Evolutionary conservation across 805 yeast species (phyloP), one percentile per base, ranked within the genome.

Genomic region (Candida multigemmis): DNA sequence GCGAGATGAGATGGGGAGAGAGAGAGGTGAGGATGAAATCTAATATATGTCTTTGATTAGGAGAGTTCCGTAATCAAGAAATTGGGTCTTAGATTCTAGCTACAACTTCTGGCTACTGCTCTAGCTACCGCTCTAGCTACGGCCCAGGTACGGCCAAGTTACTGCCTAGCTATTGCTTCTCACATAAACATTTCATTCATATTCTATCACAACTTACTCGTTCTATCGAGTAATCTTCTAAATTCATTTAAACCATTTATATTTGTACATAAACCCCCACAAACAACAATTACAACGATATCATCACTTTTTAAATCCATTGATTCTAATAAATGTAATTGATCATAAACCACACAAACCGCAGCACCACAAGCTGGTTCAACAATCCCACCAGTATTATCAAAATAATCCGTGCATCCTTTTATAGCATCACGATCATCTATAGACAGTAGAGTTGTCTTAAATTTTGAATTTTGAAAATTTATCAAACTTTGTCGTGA

Each of bases 331-430:
- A 43, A 20, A 7, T 41, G 36, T 17, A 26, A 14, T 8, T 33
- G 32, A 5, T 38, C 29, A 15, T 31, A 30, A 1, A 44, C 42
- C 8, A 37, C 28, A 2, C 40, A 32, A 2, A 44, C 14, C 1
- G 56, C 31, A 8, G 55, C 59, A 4, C 58, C 58, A 42, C 59
- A 53, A 6, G 60, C 56, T 2, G 57, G 57, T 30, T 53, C 59
- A 6, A 49, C 48, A 4, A 42, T 14, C n/a, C 25, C 32, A 2
- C 38, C 42, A 19, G 43, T 40, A 1, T 15, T 25, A 28, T 53
- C 56, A 25, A 42, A 44, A 25, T 36, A 42, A 16, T 39, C 42
- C 6, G 53, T 16, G 6, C 39, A 24, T 1, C 46, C 56, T 14
- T 25, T 29, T 9, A 38, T 40, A 2, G 56, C 47, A 16, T 50